Evolutionary conservation across 768 basidiomycete species (phyloP), one percentile per base, ranked within the genome.

Genomic region (Tylopilus sp.): DNA sequence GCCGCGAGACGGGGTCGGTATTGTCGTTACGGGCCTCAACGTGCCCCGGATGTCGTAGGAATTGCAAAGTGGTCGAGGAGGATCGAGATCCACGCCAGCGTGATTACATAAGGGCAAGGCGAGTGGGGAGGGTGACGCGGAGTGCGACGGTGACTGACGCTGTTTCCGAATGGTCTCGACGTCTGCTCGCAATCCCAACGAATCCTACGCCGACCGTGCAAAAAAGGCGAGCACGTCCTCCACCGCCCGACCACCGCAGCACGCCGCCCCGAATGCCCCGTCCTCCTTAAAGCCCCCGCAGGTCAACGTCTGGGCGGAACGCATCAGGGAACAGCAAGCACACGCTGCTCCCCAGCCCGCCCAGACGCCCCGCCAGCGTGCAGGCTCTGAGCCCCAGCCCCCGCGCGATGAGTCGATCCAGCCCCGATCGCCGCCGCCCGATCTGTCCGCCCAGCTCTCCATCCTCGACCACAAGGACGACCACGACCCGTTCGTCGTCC

Each of bases 181-280:
- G 57, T 70, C 62, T 43, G 62, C 65, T 52, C 70, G 70, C 47
- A 68, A 66, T 38, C 73, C 73, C 57, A 66, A 74, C 52, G 74
- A 83, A 45, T 85, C 84, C 26, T 86, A 86, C 58, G 81, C 80
- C 33, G 75, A 82, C 45, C 76, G 75, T 41, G 80, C 77, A 53
- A 79, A 75, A 69, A 78, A 74, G 61, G 77, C 77, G 48, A 59
- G 46, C 44, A 37, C 53, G 38, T 53, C 62, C 25, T 37, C 59
- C 8, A 16, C 31, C 29, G 5, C 42, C 25, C 44, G 22, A 22
- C 16, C 41, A 9, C 31, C 47, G 13, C 42, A 43, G 3, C 45
- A 41, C 60, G 1, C 40, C 12, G 10, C 37, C 17, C 13, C 11
- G n/a, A n/a, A n/a, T n/a, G n/a, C 54, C 5, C 7, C 57, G 22